Evolutionary conservation across 75 land plant genomes (phyloP).

Genomic region (Isoetes taiwanensis): DNA sequence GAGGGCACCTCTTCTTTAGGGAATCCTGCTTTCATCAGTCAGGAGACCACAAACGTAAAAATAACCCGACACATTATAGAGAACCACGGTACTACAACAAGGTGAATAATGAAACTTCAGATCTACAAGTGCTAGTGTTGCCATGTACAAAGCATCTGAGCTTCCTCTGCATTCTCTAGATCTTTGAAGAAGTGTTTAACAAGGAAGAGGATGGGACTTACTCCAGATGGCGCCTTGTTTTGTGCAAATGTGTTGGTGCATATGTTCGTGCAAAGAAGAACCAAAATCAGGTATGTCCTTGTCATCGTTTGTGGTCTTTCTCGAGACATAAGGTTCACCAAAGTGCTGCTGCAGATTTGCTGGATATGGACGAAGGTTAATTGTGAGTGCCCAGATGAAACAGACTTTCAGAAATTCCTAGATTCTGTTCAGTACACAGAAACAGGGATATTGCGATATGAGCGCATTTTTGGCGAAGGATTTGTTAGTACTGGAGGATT

Average conservation of each 20-base stretch:
- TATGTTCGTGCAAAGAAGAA: slow-evolving; percentile 87
- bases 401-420: slow-evolving; percentile 74
- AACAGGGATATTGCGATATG: slow-evolving; percentile 93
- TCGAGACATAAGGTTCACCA: too few relatives aligned
- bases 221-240: slow-evolving; percentile 52
- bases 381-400: slow-evolving; percentile 40
- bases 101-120: too few relatives aligned
- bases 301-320: too few relatives aligned
- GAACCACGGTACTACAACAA: slow-evolving; percentile 87
- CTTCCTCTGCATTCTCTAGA: slow-evolving; percentile 41
- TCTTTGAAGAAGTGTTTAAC: slow-evolving; percentile 54
- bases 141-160: too few relatives aligned
- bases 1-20: slow-evolving; percentile 81
- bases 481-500: slow-evolving; percentile 96
- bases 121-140: too few relatives aligned
- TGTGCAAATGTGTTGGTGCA: slow-evolving; percentile 92
- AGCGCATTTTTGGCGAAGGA: slow-evolving; percentile 92
- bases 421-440: slow-evolving; percentile 76
- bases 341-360: slow-evolving; percentile 80
- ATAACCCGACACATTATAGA: slow-evolving; percentile 89
- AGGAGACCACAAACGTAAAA: slow-evolving; percentile 78
- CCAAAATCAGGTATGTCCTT: slow-evolving; percentile 78
- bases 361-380: slow-evolving; percentile 86
- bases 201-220: slow-evolving; percentile 48
- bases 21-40: slow-evolving; percentile 99